These are phyloP conservation scores for Alternaria triticimaculans DNA, from an alignment of 2,329 filamentous ascomycete species.

Conservation along the genomic window DNA sequence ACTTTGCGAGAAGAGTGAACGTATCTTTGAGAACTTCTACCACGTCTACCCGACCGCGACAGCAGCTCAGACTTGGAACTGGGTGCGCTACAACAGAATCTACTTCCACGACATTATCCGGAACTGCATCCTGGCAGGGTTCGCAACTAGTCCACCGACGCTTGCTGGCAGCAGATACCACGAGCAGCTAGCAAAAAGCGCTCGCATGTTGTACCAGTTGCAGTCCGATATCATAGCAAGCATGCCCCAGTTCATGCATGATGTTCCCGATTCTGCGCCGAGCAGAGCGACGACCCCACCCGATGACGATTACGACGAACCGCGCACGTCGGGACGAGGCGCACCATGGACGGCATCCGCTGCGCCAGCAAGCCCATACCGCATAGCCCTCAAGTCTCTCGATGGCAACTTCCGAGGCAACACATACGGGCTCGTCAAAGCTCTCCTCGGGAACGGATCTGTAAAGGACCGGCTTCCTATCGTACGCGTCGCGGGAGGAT, in stretches of 20 bases:
- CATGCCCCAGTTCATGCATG: slow-evolving; percentile 44
- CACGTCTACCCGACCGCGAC: slow-evolving; percentile 39
- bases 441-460: background rate
- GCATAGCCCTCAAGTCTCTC: slow-evolving; percentile 16
- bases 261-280: slow-evolving; percentile 31
- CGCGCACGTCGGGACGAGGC: background rate
- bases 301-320: background rate
- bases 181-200: slow-evolving; percentile 30
- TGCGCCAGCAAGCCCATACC: background rate
- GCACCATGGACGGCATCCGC: background rate
- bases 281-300: background rate
- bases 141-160: slow-evolving; percentile 33
- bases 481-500: slow-evolving; percentile 40
- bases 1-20: slow-evolving; percentile 3
- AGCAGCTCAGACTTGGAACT: slow-evolving; percentile 44
- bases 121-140: slow-evolving; percentile 35
- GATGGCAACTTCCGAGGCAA: slow-evolving; percentile 32
- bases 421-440: background rate
- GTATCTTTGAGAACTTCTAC: slow-evolving; percentile 37
- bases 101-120: slow-evolving; percentile 47
- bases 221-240: slow-evolving; percentile 45
- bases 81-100: slow-evolving; percentile 42
- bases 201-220: slow-evolving; percentile 28
- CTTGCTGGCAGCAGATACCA: slow-evolving; percentile 30
- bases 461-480: slow-evolving; percentile 35